Percentiles rank a stretch among this genome's conserved stretches.
phyloP scores from a whole-genome alignment of 495 filamentous ascomycete genomes.

The Penicillium coprophilum region DNA sequence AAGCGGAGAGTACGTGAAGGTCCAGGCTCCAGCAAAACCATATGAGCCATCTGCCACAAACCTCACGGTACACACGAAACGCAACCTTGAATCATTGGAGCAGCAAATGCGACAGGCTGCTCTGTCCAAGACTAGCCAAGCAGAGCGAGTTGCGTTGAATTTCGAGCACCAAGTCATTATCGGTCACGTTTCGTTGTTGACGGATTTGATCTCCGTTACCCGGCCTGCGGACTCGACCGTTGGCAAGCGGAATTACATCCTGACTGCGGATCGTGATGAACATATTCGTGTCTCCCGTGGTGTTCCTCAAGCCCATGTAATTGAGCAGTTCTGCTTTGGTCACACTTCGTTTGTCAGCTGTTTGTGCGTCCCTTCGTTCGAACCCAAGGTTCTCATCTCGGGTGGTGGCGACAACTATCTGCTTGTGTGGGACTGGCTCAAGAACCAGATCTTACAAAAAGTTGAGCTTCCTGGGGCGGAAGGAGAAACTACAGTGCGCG shows the following conservation, averaged over 20 bases:
- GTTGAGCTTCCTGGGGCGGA: conserved; percentile 33
- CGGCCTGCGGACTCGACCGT: conserved; percentile 27
- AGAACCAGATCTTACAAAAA: conserved; percentile 52
- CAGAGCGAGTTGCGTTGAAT: conserved; percentile 44
- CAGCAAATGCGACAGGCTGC: conserved; percentile 59
- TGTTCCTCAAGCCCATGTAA: conserved; percentile 78
- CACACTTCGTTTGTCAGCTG: conserved; percentile 79
- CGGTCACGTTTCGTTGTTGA: conserved; percentile 93
- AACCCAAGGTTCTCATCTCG: conserved; percentile 66
- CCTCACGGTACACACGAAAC: conserved; percentile 78
- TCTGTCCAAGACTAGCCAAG: conserved; percentile 29
- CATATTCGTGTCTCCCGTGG: conserved; percentile 91
- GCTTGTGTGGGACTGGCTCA: conserved; percentile 78
- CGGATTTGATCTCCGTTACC: conserved; percentile 60
- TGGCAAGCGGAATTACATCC: conserved; percentile 61
- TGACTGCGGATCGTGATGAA: conserved; percentile 93
- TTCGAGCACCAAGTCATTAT: conserved; percentile 77
- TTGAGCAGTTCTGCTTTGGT: conserved; percentile 85
- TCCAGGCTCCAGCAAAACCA: conserved; percentile 27
- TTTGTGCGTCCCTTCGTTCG: conserved; percentile 60
- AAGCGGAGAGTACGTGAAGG: conserved; percentile 32
- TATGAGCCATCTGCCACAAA: conserved; percentile 62
- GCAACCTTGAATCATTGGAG: conserved; percentile 72
- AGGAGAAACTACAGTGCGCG: conserved; percentile 32
- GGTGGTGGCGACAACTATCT: conserved; percentile 82